Evolutionary conservation across 805 yeast species (phyloP).

Genomic region (Pichia cephalocereana): DNA sequence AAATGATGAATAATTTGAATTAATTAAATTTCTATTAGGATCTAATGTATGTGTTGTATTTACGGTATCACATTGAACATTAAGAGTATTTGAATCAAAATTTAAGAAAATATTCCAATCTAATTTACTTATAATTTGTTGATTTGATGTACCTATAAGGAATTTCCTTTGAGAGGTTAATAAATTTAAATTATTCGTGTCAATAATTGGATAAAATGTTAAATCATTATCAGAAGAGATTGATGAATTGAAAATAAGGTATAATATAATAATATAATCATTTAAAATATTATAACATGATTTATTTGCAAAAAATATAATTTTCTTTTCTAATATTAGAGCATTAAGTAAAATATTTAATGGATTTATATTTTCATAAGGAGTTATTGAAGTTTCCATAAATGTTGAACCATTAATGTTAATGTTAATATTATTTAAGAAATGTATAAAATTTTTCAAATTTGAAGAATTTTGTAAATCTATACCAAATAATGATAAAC

Average conservation of each 20-base stretch:
- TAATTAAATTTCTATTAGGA: not conserved
- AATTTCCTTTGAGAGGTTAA: slow-evolving; percentile 33
- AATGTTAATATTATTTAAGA: slow-evolving; percentile 6
- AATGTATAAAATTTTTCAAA: slow-evolving; percentile 15
- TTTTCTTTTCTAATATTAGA: slow-evolving; percentile 37
- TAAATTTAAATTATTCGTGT: slow-evolving; percentile 47
- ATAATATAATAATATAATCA: slow-evolving; percentile 34
- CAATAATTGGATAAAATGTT: slow-evolving; percentile 41
- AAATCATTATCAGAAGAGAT: slow-evolving; percentile 4
- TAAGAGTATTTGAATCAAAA: slow-evolving; percentile 41
- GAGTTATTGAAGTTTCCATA: slow-evolving; percentile 11
- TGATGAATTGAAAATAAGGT: slow-evolving; percentile 28
- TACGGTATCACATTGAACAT: slow-evolving; percentile 7
- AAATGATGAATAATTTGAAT: slow-evolving; percentile 5
- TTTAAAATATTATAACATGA: slow-evolving; percentile 37
- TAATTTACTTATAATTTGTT: slow-evolving; percentile 45
- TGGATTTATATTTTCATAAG: slow-evolving; percentile 16
- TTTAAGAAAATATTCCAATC: slow-evolving; percentile 56
- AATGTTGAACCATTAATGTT: not conserved
- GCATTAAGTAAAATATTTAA: slow-evolving; percentile 40
- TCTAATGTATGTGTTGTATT: not conserved
- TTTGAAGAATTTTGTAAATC: slow-evolving; percentile 23
- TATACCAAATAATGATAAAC: slow-evolving; percentile 22
- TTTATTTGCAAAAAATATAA: slow-evolving; percentile 31
- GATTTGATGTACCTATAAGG: slow-evolving; percentile 62